Base-by-base conservation (phyloP, 2,329 filamentous ascomycete species). In the Dryadomyces sulphureus region DNA sequence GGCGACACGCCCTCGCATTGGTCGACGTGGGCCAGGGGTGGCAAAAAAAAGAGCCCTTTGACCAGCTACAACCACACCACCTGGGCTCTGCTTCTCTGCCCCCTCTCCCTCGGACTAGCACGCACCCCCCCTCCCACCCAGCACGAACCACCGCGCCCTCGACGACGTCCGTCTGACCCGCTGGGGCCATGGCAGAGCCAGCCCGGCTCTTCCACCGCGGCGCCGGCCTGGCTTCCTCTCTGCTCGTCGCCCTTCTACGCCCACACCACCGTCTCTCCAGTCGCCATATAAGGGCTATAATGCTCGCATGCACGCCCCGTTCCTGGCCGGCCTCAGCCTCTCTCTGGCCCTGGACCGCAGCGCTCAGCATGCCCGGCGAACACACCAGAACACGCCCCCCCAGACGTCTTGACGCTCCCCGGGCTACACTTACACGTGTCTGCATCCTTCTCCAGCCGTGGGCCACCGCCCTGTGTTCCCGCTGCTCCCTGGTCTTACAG, bases 1-100 rank as follows among this genome's bases (percentile, higher is more conserved):
- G 39, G 39, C 39, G 24, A 41, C 2, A 30, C 6, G 7, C n/a
- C 39, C 9, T 24, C 24, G 30, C 24, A 41, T 30, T 35, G 41
- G 41, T 12, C 11, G 41, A 30, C 27, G 20, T 17, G 40, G 19
- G 12, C 11, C 30, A 35, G 41, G 30, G 30, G 41, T 43, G 41
- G 41, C 41, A 36, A 43, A 42, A 43, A 43, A 32, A 32, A 32
- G 27, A 14, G 11, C 19, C 41, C 25, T 43, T 5, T 16, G 41
- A 5, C 30, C 41, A 22, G 9, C 19, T 21, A 19, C 27, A 35
- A 43, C 41, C 41, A 43, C 41, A 43, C 41, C 41, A 43, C 41
- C 14, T 12, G 12, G 7, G 7, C 14, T 30, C 27, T 36, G 7
- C 34, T 36, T 36, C 34, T 12, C 19, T 12, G n/a, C 27, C 3